Evolutionary conservation across 2,329 filamentous ascomycete species (phyloP), one percentile per base, ranked within the genome.

Genomic region (Aspergillus sp.): DNA sequence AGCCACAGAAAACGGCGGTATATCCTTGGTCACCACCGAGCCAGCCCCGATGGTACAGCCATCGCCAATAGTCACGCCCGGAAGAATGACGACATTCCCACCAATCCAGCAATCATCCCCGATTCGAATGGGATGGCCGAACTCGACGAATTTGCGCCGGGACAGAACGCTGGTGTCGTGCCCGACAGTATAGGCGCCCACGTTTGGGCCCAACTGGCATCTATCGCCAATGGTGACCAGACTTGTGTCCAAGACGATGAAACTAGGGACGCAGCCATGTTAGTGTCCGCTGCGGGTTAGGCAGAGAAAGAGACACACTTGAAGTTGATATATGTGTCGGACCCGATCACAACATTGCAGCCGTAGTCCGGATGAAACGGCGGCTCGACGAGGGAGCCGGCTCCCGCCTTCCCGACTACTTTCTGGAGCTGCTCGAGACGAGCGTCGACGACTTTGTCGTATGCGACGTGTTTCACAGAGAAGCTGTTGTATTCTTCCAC

Each of bases 191-290:
- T 69, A 69, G 22, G 75, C 71, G 33, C 55, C 58, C 2, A 74
- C 69, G 16, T 69, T 67, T 0, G 71, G 68, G 0, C 71, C 72
- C 26, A 73, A 58, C 53, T 73, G 67, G 10, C 70, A 67, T 1
- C 69, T 53, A 14, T 72, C 63, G 1, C 72, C 72, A 14, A 75
- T 72, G 1, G 63, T 63, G 1, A 75, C 67, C 0, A 74, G 52
- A 2, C 61, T 64, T 16, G 66, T 72, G 41, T 75, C 72, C 7
- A 75, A 52, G 16, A 74, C 67, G 0, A 66, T 60, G 13, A 74
- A 66, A 44, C 80, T 83, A 48, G 13, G 8, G 10, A 10, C 5
- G 24, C 32, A 29, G 17, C 19, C 11, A 28, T 11, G 10, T 19
- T 14, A 4, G 3, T 5, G n/a, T n/a, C n/a, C n/a, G n/a, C n/a